phyloP scores from a whole-genome alignment of 768 basidiomycete genomes.

The Hericium rajendrae region DNA sequence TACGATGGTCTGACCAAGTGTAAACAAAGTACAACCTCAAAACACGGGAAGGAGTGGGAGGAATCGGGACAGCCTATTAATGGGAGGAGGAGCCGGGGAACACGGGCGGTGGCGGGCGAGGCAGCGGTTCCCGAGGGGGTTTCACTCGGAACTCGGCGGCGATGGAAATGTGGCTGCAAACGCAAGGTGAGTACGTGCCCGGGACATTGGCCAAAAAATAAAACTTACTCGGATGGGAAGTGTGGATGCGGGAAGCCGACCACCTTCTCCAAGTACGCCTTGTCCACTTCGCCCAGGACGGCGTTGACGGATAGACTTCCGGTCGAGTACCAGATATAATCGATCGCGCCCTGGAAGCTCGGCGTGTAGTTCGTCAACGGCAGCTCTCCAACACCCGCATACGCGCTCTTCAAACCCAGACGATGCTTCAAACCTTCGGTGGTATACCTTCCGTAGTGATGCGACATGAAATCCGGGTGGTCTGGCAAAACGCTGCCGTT shows the following conservation, averaged over 20 bases:
- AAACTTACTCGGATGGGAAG: conserved; percentile 90
- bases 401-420: conserved; percentile 78
- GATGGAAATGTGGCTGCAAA: conserved; percentile 59
- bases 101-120: conserved; percentile 27
- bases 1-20: neutral
- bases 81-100: conserved; percentile 31
- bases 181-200: conserved; percentile 7
- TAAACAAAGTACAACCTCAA: conserved; percentile 8
- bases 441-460: conserved; percentile 90
- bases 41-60: neutral
- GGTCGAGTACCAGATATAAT: conserved; percentile 90
- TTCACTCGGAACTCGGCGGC: conserved; percentile 72
- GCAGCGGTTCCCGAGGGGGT: conserved; percentile 44
- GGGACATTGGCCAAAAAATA: neutral
- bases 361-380: conserved; percentile 88
- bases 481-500: conserved; percentile 58
- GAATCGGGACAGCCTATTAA: conserved; percentile 14
- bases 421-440: conserved; percentile 75
- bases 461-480: conserved; percentile 88
- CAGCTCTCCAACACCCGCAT: conserved; percentile 50
- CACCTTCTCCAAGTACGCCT: conserved; percentile 72
- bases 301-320: conserved; percentile 66
- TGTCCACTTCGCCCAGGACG: conserved; percentile 84
- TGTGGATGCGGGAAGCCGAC: conserved; percentile 97
- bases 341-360: conserved; percentile 76